Evolutionary conservation across 2,329 filamentous ascomycete genomes (phyloP), one percentile per base, ranked within the genome.

Genomic region (Hymenoscyphus albidus): DNA sequence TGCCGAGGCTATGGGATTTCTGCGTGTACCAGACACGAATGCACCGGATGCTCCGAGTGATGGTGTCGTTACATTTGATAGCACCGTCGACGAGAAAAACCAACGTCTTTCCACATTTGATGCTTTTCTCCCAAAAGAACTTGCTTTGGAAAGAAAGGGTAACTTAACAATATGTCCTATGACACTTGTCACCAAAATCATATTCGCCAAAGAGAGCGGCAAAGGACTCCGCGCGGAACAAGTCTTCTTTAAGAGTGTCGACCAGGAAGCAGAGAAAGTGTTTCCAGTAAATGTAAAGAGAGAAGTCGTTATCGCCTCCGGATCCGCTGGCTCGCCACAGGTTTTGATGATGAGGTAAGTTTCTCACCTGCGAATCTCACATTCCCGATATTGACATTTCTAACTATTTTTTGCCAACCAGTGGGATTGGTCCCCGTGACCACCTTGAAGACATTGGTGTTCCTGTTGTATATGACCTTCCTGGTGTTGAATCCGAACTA

Each of bases 261-360:
- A 55, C 14, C 31, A 12, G 18, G 27, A 55, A 55, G 22, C 18
- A 31, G 6, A 13, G 22, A 55, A 55, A 16, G 22, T 13, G 22
- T 55, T 55, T 13, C 10, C 58, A 9, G 61, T 51, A 1, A 59
- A 35, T n/a, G 63, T 59, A 2, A 58, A 39, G 7, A 67, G 63
- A 56, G 57, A 67, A 51, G 63, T 63, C 3, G 58, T 62, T 12
- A 18, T 65, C 27, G 61, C 60, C 22, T 63, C 51, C 10, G 61
- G 60, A 12, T 56, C 60, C 18, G 14, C 65, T 7, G 65, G 58
- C 18, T 65, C 61, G 10, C 63, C 63, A 3, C 61, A 63, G 38
- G 54, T 67, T 16, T 51, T 63, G 22, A 63, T 67, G 63, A 44
- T 62, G 14, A 63, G 65, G 63, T 67, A 54, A 31, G 48, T n/a